Conservation (phyloP, 192 early-diverging fungal genomes). For the Entophlyctis luteolus region DNA sequence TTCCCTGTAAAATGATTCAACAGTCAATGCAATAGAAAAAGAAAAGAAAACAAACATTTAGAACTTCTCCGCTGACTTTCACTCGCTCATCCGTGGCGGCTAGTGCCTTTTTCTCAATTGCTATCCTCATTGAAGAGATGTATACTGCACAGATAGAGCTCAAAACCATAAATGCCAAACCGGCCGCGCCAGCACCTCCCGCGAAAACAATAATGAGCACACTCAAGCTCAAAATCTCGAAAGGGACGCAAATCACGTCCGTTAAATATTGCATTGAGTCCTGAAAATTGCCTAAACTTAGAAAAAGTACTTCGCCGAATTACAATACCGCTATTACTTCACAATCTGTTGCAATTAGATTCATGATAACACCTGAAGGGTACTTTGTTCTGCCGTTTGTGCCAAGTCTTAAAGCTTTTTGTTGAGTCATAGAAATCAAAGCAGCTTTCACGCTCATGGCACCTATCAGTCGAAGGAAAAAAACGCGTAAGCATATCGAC, state of each 20-base stretch:
- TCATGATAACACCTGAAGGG: slow-evolving; percentile 20
- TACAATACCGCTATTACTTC: slow-evolving; percentile 3
- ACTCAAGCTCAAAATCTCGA: slow-evolving; percentile 62
- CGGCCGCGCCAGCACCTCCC: slow-evolving; percentile 44
- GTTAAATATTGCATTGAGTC: slow-evolving; percentile 6
- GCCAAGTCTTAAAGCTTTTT: slow-evolving; percentile 8
- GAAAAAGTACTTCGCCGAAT: background rate
- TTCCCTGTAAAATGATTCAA: too few species aligned
- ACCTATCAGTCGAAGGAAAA: background rate
- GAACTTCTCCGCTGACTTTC: slow-evolving; percentile 54
- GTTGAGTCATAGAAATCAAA: slow-evolving; percentile 6
- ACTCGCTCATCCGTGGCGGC: slow-evolving; percentile 59
- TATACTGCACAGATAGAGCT: slow-evolving; percentile 30
- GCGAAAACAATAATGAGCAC: slow-evolving; percentile 43
- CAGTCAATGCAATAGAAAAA: too few species aligned
- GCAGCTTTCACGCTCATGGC: slow-evolving; percentile 13
- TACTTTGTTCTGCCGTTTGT: slow-evolving; percentile 6
- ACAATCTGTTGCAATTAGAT: slow-evolving; percentile 15
- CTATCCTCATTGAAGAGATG: slow-evolving; percentile 29
- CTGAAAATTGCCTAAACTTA: slow-evolving; percentile 27
- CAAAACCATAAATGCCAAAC: slow-evolving; percentile 44
- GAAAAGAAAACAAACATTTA: slow-evolving; percentile 42
- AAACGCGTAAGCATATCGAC: too few species aligned
- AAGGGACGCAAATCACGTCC: slow-evolving; percentile 16
- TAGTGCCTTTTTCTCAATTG: slow-evolving; percentile 29